Conservation (phyloP, 768 basidiomycete genomes). For the Gymnopilus junonius region DNA sequence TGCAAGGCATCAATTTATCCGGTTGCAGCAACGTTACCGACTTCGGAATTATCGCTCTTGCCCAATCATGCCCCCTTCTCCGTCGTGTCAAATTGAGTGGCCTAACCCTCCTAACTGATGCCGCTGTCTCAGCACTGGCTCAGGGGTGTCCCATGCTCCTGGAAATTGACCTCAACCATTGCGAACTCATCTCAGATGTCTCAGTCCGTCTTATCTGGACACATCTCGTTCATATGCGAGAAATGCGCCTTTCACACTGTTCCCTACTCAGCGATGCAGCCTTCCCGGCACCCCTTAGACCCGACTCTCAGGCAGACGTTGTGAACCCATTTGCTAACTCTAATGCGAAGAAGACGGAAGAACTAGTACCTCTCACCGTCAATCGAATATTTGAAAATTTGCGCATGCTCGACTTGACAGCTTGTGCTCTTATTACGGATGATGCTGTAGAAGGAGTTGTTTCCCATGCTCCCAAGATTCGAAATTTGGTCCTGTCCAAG, state of each 20-base stretch:
- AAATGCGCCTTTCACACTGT: constrained; percentile 87
- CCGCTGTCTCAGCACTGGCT: constrained; percentile 75
- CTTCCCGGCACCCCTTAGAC: constrained; percentile 74
- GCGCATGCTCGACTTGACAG: constrained; percentile 92
- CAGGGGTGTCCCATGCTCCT: constrained; percentile 83
- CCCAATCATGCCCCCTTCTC: constrained; percentile 72
- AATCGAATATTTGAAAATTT: constrained; percentile 77
- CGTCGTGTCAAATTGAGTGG: constrained; percentile 90
- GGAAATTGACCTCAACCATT: constrained; percentile 92
- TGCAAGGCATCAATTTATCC: constrained; percentile 92
- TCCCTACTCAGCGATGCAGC: constrained; percentile 78
- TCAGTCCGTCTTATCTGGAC: constrained; percentile 86
- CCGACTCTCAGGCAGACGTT: constrained; percentile 37
- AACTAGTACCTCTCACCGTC: constrained; percentile 70
- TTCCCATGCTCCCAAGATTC: constrained; percentile 78
- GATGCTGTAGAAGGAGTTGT: constrained; percentile 84
- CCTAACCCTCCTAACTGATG: constrained; percentile 76
- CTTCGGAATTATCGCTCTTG: constrained; percentile 75
- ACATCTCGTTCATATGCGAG: constrained; percentile 82
- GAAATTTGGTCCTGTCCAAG: constrained; percentile 87
- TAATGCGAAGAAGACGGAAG: constrained; percentile 36
- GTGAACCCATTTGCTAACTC: constrained; percentile 50
- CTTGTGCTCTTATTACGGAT: constrained; percentile 81
- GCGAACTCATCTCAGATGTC: constrained; percentile 75
- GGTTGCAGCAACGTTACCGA: constrained; percentile 86